Evolutionary conservation across 176 grass and related monocot genomes (phyloP), one percentile per base, ranked within the genome.

Genomic region (Oryza meridionalis): DNA sequence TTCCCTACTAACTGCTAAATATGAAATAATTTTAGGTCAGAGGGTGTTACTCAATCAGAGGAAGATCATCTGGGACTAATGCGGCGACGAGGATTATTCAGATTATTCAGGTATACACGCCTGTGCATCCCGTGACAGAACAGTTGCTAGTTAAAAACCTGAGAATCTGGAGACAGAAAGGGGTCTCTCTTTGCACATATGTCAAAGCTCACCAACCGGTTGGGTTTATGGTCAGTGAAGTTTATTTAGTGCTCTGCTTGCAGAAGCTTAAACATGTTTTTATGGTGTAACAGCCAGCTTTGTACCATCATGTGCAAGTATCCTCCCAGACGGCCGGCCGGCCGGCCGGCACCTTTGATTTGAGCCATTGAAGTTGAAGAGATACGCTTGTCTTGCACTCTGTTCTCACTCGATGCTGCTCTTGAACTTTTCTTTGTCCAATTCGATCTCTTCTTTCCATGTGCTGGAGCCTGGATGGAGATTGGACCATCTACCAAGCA

Each of bases 101-200:
- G 2, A 46, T n/a, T 15, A 7, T 27, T 17, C 13, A 71, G 2
- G 16, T 1, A 15, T 19, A 73, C 69, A 73, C 29, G 67, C 49
- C 11, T n/a, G 45, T 42, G 9, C 31, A 25, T 82, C 69, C 63
- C 70, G 81, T 83, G 81, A 75, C 43, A 50, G 59, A 38, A 47
- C 37, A 75, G 27, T 72, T 62, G 12, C 21, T 13, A 59, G 12
- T 1, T 4, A n/a, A 9, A 10, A 16, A 43, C 38, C 40, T 15
- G 40, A 11, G 69, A 62, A 31, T 37, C 80, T 31, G 44, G 11
- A 62, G 49, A 45, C 33, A n/a, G 21, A 33, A 24, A 11, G 47
- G 47, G 47, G 12, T 13, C 17, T 21, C 51, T 21, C 17, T 31
- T 11, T n/a, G 53, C 68, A 32, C 51, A 82, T 73, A 46, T 19